Evolutionary conservation across 257 asterid genomes (phyloP).

Genomic region (Przewalskia tangutica): DNA sequence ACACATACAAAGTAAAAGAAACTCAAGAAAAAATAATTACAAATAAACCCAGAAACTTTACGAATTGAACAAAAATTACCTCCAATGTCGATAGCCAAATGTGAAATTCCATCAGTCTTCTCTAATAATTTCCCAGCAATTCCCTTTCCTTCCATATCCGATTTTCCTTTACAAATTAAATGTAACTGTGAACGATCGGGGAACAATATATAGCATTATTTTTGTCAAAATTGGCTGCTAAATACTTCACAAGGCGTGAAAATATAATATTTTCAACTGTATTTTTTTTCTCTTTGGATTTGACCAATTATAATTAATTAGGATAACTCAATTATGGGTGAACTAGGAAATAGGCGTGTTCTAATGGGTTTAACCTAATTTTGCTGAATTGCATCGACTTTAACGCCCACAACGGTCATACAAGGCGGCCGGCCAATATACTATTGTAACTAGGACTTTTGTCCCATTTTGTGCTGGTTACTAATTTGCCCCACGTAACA

Average conservation of each 20-base stretch:
- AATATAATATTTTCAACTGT: not conserved
- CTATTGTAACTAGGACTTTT: no score
- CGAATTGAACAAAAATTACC: constrained; percentile 29
- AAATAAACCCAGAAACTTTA: not conserved
- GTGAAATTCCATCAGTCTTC: constrained; percentile 30
- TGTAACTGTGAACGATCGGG: not conserved
- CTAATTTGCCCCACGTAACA: no score
- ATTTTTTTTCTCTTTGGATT: not conserved
- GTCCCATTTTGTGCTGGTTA: no score
- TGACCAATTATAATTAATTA: not conserved
- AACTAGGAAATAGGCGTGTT: not conserved
- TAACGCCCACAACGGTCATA: not conserved
- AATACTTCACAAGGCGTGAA: not conserved
- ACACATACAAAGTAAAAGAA: not conserved
- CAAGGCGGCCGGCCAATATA: not conserved
- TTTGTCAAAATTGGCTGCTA: not conserved
- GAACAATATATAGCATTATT: not conserved
- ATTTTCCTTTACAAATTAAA: not conserved
- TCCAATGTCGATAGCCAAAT: constrained; percentile 82
- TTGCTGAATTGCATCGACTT: not conserved
- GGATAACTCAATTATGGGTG: not conserved
- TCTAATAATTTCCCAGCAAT: not conserved
- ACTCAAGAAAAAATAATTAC: not conserved
- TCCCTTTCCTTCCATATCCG: not conserved
- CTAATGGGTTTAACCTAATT: not conserved